Conservation (phyloP, 805 yeast species). For the Hanseniaspora jakobsenii region DNA sequence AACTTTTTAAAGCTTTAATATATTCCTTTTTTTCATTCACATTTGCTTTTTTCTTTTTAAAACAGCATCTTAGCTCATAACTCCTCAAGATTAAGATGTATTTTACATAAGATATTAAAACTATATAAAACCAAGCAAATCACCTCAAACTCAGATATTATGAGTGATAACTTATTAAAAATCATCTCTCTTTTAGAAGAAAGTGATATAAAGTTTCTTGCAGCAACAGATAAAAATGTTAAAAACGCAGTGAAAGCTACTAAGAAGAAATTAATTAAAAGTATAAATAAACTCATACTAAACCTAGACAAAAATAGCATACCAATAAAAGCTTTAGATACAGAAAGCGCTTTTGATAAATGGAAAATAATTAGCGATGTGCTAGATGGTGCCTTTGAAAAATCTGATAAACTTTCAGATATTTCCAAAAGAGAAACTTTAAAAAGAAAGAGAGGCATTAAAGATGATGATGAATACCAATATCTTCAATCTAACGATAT, state of each 20-base stretch:
- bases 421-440: slow-evolving; percentile 22
- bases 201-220: slow-evolving; percentile 68
- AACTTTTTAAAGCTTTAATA: slow-evolving; percentile 45
- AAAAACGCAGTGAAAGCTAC: slow-evolving; percentile 31
- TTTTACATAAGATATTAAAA: too few species aligned
- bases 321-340: slow-evolving; percentile 29
- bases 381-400: slow-evolving; percentile 64
- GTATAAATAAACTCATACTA: slow-evolving; percentile 37
- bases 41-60: too few species aligned
- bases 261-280: slow-evolving; percentile 33
- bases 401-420: slow-evolving; percentile 59
- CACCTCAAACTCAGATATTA: too few species aligned
- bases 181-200: slow-evolving; percentile 43
- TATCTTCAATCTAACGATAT: slow-evolving; percentile 39
- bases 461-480: slow-evolving; percentile 25
- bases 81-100: too few species aligned
- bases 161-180: neutral
- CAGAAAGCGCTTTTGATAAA: slow-evolving; percentile 31
- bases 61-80: slow-evolving; percentile 41
- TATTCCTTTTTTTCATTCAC: too few species aligned
- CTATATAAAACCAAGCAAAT: too few species aligned
- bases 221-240: slow-evolving; percentile 44
- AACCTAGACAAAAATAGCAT: slow-evolving; percentile 29
- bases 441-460: slow-evolving; percentile 17
- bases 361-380: slow-evolving; percentile 56